Evolutionary conservation across 331 rosid genomes (phyloP).

Genomic region (Erythrophleum ivorense): DNA sequence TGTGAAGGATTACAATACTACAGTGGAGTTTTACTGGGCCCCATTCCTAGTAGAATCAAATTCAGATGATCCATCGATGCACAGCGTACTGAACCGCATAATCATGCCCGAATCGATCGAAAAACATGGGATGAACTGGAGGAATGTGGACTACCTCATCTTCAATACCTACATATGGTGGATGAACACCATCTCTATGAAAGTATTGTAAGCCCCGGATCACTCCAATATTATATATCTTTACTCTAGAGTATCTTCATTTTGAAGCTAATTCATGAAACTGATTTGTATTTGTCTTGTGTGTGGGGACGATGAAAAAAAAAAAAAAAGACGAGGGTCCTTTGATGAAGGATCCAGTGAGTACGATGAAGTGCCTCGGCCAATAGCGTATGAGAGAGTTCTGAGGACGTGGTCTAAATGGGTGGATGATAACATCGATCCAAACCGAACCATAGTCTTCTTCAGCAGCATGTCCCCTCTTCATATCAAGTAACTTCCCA

Average conservation of each 20-base stretch:
- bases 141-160: constrained; percentile 73
- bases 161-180: constrained; percentile 99
- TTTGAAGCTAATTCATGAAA: constrained; percentile 1
- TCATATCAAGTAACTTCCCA: constrained; percentile 73
- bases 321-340: constrained; percentile 69
- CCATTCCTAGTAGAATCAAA: constrained; percentile 95
- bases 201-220: constrained; percentile 75
- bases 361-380: constrained; percentile 79
- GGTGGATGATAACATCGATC: constrained; percentile 78
- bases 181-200: constrained; percentile 87
- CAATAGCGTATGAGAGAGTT: constrained; percentile 70
- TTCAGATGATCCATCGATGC: constrained; percentile 90
- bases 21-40: constrained; percentile 94
- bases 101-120: constrained; percentile 90
- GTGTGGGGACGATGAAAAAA: background rate
- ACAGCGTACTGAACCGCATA: constrained; percentile 80
- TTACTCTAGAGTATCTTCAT: background rate
- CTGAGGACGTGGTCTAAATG: constrained; percentile 81
- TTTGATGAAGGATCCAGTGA: constrained; percentile 78
- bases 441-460: constrained; percentile 78
- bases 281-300: background rate
- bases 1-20: constrained; percentile 81
- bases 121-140: constrained; percentile 85
- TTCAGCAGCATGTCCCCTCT: constrained; percentile 93
- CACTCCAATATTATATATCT: background rate